Evolutionary conservation across 2,329 filamentous ascomycete genomes (phyloP).

Genomic region (Fusarium nygamai): DNA sequence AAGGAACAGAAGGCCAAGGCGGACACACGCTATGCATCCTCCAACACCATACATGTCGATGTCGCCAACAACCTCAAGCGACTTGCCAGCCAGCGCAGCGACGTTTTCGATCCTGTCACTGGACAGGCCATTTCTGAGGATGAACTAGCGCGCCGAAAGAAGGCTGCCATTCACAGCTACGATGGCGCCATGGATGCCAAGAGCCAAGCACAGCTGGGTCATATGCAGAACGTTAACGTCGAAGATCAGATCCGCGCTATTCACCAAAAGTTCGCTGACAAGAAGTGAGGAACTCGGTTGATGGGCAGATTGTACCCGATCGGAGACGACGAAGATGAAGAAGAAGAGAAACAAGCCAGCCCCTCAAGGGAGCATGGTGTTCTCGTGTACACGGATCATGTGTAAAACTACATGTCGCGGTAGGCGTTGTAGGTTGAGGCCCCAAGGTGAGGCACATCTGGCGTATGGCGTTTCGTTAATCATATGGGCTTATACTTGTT

Average conservation of each 20-base stretch:
- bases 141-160: constrained; percentile 79
- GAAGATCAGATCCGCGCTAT: constrained; percentile 83
- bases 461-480: constrained; percentile 39
- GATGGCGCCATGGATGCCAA: constrained; percentile 73
- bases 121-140: constrained; percentile 77
- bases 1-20: constrained; percentile 94
- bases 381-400: constrained; percentile 10
- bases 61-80: constrained; percentile 95
- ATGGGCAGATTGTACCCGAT: not conserved
- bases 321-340: not conserved
- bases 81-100: constrained; percentile 86
- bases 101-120: constrained; percentile 82
- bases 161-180: constrained; percentile 71
- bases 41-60: constrained; percentile 85
- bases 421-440: constrained; percentile 38
- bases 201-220: constrained; percentile 61
- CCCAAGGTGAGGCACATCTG: constrained; percentile 44
- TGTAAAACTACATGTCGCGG: constrained; percentile 19
- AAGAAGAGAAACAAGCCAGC: not conserved
- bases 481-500: constrained; percentile 41
- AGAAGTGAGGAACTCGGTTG: constrained; percentile 43
- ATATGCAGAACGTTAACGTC: constrained; percentile 77
- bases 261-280: constrained; percentile 62
- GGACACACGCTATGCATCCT: constrained; percentile 83
- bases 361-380: not conserved